Percentiles rank a stretch among this genome's conserved stretches.
phyloP scores from a whole-genome alignment of 805 yeast species.

The Scheffersomyces amazonensis region DNA sequence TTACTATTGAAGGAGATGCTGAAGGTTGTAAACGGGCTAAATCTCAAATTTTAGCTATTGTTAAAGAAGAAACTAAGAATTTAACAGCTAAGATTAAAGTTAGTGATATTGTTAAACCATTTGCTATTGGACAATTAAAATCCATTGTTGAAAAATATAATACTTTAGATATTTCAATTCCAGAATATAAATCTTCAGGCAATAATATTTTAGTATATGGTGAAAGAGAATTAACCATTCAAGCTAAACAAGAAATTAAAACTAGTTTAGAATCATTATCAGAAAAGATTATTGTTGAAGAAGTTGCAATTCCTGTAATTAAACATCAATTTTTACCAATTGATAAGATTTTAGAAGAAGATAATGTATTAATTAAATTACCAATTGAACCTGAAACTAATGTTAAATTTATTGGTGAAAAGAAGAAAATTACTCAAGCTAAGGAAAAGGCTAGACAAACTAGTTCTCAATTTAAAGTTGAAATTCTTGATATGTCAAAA shows the following conservation, averaged over 20 bases:
- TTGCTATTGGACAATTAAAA: conserved; percentile 33
- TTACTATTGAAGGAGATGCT: conserved; percentile 76
- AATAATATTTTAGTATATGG: conserved; percentile 58
- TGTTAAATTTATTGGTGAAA: conserved; percentile 65
- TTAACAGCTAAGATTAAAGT: conserved; percentile 51
- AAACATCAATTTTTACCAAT: conserved; percentile 70
- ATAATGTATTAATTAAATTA: conserved; percentile 54
- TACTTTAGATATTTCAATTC: conserved; percentile 30
- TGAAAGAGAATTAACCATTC: conserved; percentile 61
- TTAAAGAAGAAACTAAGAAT: conserved; percentile 67
- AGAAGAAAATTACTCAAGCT: conserved; percentile 56
- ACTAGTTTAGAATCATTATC: conserved; percentile 43
- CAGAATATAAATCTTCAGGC: conserved; percentile 34
- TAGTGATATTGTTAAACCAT: conserved; percentile 41
- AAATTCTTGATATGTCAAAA: conserved; percentile 74
- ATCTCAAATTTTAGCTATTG: conserved; percentile 64
- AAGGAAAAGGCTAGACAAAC: conserved; percentile 56
- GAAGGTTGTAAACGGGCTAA: conserved; percentile 81
- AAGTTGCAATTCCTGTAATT: conserved; percentile 60
- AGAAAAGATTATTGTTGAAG: conserved; percentile 46
- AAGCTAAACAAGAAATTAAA: conserved; percentile 52
- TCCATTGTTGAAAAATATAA: conserved; percentile 18
- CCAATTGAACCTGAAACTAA: conserved; percentile 47
- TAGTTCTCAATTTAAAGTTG: conserved; percentile 59
- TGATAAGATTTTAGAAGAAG: conserved; percentile 48